Evolutionary conservation across 495 filamentous ascomycete genomes (phyloP).

Genomic region (Glarea lozoyensis): DNA sequence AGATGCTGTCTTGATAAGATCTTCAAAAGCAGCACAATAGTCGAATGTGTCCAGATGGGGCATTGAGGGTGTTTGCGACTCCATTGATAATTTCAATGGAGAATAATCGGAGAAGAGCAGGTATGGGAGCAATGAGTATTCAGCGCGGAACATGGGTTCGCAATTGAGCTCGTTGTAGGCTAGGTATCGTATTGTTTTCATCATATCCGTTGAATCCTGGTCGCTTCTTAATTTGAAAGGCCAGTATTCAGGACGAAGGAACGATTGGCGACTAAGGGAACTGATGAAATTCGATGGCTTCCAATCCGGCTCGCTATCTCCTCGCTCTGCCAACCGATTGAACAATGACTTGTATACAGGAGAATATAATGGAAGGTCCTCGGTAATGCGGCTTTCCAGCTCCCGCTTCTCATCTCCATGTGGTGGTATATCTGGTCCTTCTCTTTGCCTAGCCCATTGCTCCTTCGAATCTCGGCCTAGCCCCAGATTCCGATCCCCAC

Average conservation of each 20-base stretch:
- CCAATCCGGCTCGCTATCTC: slow-evolving; percentile 2
- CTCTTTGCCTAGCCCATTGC: neutral
- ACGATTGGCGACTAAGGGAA: neutral
- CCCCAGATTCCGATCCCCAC: neutral
- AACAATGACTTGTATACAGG: slow-evolving; percentile 15
- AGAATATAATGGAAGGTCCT: slow-evolving; percentile 15
- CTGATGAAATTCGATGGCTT: neutral
- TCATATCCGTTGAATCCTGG: slow-evolving; percentile 6
- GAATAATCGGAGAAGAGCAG: slow-evolving; percentile 25
- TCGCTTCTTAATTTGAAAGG: neutral
- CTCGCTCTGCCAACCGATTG: neutral
- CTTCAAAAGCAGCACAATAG: slow-evolving; percentile 27
- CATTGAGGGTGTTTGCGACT: neutral
- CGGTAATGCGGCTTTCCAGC: neutral
- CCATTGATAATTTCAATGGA: slow-evolving; percentile 19
- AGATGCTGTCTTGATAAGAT: slow-evolving; percentile 22
- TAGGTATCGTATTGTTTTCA: slow-evolving; percentile 9
- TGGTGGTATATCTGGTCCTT: slow-evolving; percentile 4
- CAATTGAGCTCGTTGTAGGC: slow-evolving; percentile 7
- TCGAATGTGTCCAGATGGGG: slow-evolving; percentile 3
- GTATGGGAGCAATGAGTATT: slow-evolving; percentile 18
- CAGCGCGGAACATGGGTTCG: slow-evolving; percentile 1
- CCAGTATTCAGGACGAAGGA: neutral
- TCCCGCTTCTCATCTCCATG: slow-evolving; percentile 1
- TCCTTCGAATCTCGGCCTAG: no score